Percentiles rank a stretch among this genome's conserved stretches.
These are phyloP conservation scores for Vigna unguiculata DNA, from an alignment of 306 rosid genomes.

Conservation along the genomic window DNA sequence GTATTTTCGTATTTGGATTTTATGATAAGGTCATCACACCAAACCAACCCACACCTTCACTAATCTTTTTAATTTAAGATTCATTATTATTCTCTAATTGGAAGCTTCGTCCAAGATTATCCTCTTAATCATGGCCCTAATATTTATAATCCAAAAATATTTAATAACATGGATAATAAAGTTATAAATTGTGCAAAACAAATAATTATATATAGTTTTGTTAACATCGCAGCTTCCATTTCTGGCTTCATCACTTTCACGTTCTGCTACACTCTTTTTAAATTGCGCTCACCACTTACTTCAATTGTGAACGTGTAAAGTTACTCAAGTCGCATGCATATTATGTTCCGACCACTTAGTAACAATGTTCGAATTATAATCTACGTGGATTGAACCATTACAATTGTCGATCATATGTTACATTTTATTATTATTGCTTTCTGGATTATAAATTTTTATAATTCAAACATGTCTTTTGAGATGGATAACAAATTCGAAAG, in stretches of 20 bases:
- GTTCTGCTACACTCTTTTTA: neutral
- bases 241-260: conserved; percentile 33
- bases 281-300: conserved; percentile 44
- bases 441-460: too few relatives aligned
- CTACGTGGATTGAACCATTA: conserved; percentile 5
- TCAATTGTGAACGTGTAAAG: conserved; percentile 40
- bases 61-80: neutral
- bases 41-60: conserved; percentile 37
- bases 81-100: neutral
- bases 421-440: neutral
- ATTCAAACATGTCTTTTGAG: neutral
- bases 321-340: conserved; percentile 36
- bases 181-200: neutral
- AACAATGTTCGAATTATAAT: conserved; percentile 7
- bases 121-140: neutral
- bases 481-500: neutral
- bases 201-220: neutral
- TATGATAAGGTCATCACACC: conserved; percentile 28
- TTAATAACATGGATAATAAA: conserved; percentile 24
- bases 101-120: conserved; percentile 9
- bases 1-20: conserved; percentile 7
- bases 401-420: neutral
- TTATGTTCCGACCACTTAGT: conserved; percentile 21
- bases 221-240: conserved; percentile 41
- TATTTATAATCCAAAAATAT: too few relatives aligned